phyloP scores from a whole-genome alignment of 306 rosid genomes.

The Prunus davidiana region DNA sequence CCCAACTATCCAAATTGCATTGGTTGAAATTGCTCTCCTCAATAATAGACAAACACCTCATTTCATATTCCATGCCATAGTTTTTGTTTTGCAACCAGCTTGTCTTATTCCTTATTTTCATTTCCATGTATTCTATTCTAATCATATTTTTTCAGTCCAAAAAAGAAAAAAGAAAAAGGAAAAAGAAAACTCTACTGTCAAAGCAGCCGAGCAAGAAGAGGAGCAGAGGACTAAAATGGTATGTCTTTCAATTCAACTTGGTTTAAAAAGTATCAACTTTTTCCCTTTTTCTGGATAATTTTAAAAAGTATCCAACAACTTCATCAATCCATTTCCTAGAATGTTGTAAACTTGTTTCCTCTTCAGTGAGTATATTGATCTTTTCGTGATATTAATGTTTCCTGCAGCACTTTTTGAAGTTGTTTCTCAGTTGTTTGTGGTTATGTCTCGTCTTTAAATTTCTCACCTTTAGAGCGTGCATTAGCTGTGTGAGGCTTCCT shows the following conservation, averaged over 20 bases:
- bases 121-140: constrained; percentile 1
- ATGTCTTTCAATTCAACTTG: not conserved
- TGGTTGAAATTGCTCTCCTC: too few relatives aligned
- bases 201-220: not conserved
- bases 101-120: not conserved
- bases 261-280: too few relatives aligned
- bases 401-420: not conserved
- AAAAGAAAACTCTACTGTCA: not conserved
- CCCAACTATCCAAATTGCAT: too few relatives aligned
- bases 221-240: not conserved
- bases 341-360: not conserved
- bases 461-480: not conserved
- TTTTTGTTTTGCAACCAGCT: not conserved
- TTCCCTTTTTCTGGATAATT: too few relatives aligned
- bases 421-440: not conserved
- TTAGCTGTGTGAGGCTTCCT: not conserved
- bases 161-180: too few relatives aligned
- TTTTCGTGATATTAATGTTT: not conserved
- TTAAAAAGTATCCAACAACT: too few relatives aligned
- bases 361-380: not conserved
- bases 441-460: not conserved
- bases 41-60: too few relatives aligned
- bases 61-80: not conserved
- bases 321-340: not conserved
- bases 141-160: too few relatives aligned